A percentile compares a stretch with the other conserved stretches of the same genome.
Conservation (phyloP, 257 asterid species). For the Paulownia fortunei region DNA sequence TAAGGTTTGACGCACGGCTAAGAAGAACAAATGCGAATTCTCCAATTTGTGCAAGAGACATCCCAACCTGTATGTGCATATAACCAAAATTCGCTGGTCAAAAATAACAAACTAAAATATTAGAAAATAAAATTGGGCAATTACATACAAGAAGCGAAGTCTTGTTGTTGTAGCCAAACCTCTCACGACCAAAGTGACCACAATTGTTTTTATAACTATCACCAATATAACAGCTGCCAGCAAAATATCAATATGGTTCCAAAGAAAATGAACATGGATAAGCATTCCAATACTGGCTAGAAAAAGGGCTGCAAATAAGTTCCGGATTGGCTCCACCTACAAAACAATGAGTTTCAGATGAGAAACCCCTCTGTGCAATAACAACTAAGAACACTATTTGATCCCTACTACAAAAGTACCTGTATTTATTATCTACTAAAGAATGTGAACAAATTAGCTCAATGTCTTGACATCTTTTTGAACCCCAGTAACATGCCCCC, state of each 20-base stretch:
- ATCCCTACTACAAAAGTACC: neutral
- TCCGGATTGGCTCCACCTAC: conserved; percentile 85
- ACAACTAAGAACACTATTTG: neutral
- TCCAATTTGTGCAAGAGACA: conserved; percentile 94
- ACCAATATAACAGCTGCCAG: conserved; percentile 83
- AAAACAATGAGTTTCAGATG: conserved; percentile 37
- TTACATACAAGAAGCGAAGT: conserved; percentile 73
- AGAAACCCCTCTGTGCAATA: conserved; percentile 25
- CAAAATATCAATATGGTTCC: conserved; percentile 86
- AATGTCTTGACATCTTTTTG: neutral
- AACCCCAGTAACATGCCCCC: neutral
- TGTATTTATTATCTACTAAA: neutral
- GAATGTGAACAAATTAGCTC: conserved; percentile 9
- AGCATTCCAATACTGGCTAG: conserved; percentile 94
- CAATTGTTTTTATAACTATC: conserved; percentile 63
- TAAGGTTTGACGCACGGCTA: conserved; percentile 80
- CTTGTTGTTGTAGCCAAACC: conserved; percentile 85
- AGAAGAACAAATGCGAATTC: conserved; percentile 91
- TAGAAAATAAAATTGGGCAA: conserved; percentile 13
- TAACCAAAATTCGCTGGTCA: conserved; percentile 17
- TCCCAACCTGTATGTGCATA: conserved; percentile 66
- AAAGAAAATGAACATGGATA: conserved; percentile 79
- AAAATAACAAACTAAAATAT: conserved; percentile 12
- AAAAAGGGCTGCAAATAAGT: conserved; percentile 87
- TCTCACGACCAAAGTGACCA: conserved; percentile 72